Percentiles rank a stretch among this genome's conserved stretches.
Evolutionary conservation across 805 yeast genomes (phyloP).

Genomic region (Scheffersomyces amazonensis): DNA sequence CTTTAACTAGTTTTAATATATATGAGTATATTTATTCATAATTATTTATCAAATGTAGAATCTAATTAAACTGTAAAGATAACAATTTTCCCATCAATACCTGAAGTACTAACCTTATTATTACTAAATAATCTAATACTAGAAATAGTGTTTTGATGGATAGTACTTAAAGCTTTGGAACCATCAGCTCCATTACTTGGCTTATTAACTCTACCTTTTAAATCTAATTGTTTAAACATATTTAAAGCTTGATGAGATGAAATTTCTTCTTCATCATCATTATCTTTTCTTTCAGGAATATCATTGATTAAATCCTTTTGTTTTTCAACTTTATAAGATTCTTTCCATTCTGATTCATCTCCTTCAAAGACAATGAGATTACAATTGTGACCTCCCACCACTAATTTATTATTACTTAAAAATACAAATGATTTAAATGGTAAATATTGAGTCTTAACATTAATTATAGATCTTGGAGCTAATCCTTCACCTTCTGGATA

Average conservation of each 20-base stretch:
- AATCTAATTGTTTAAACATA: conserved; percentile 93
- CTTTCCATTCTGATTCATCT: conserved; percentile 60
- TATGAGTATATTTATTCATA: too few relatives aligned
- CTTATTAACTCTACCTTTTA: conserved; percentile 75
- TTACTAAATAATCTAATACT: conserved; percentile 50
- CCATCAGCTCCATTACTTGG: conserved; percentile 26
- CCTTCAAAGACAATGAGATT: conserved; percentile 86
- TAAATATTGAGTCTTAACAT: conserved; percentile 63
- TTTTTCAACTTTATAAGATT: conserved; percentile 52
- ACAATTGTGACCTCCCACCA: conserved; percentile 91
- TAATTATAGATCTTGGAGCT: conserved; percentile 59
- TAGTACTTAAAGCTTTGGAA: conserved; percentile 53
- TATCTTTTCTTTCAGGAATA: conserved; percentile 28
- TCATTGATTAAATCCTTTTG: conserved; percentile 45
- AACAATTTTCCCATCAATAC: conserved; percentile 90
- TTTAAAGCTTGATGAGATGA: conserved; percentile 77
- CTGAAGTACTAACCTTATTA: conserved; percentile 60
- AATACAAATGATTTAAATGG: conserved; percentile 81
- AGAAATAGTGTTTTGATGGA: conserved; percentile 89
- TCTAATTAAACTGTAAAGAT: conserved; percentile 44
- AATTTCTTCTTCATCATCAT: conserved; percentile 49
- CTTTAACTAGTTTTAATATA: too few relatives aligned
- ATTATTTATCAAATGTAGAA: too few relatives aligned
- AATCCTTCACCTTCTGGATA: conserved; percentile 68
- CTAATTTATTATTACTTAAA: conserved; percentile 60